Evolutionary conservation across 2,329 filamentous ascomycete species (phyloP).

Genomic region (Fusarium buharicum): DNA sequence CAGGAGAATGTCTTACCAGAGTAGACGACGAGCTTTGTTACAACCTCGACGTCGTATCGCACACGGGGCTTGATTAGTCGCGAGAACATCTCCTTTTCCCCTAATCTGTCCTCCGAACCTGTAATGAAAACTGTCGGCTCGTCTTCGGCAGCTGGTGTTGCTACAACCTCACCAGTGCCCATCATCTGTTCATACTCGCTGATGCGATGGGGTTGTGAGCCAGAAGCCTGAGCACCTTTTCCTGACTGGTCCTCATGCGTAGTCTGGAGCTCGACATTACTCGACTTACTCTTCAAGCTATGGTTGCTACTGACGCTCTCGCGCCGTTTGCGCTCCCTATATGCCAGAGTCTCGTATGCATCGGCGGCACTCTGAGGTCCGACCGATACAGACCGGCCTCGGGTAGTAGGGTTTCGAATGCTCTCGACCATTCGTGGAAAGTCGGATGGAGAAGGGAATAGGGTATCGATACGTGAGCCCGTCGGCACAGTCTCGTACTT

Average conservation of each 20-base stretch:
- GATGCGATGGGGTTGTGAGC: conserved; percentile 60
- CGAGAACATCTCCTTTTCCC: conserved; percentile 84
- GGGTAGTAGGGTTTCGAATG: conserved; percentile 76
- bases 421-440: conserved; percentile 83
- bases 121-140: conserved; percentile 50
- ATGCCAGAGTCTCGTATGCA: conserved; percentile 93
- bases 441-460: conserved; percentile 89
- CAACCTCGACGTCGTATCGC: conserved; percentile 97
- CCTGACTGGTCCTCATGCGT: conserved; percentile 54
- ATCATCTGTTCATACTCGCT: conserved; percentile 78
- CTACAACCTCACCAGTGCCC: conserved; percentile 69
- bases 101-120: conserved; percentile 60
- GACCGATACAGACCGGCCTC: conserved; percentile 85
- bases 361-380: conserved; percentile 96
- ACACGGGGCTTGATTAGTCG: conserved; percentile 86
- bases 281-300: conserved; percentile 58
- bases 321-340: conserved; percentile 73
- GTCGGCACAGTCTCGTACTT: conserved; percentile 85
- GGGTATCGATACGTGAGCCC: conserved; percentile 78
- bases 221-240: conserved; percentile 56
- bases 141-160: conserved; percentile 48
- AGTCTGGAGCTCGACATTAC: conserved; percentile 54
- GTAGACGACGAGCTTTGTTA: conserved; percentile 96
- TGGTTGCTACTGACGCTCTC: conserved; percentile 66
- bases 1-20: conserved; percentile 66